Percentiles rank a stretch among this genome's conserved stretches.
Evolutionary conservation across 495 filamentous ascomycete genomes (phyloP).

Genomic region (Tuber borchii): DNA sequence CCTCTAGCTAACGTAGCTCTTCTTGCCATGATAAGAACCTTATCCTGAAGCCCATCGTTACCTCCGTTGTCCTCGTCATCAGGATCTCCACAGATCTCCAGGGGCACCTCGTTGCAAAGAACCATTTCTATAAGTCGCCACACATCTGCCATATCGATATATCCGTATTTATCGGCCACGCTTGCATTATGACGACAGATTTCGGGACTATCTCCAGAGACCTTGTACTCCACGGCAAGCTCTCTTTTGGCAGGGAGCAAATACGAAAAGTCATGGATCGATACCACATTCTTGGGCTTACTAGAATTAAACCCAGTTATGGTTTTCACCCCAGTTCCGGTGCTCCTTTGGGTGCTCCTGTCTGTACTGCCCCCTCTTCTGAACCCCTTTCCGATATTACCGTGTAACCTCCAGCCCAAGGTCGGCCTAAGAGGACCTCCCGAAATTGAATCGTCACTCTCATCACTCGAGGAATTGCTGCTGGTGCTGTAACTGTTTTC

Average conservation of each 20-base stretch:
- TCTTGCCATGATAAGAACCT: slow-evolving; percentile 57
- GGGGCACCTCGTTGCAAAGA: slow-evolving; percentile 64
- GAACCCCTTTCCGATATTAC: slow-evolving; percentile 25
- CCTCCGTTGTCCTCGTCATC: neutral
- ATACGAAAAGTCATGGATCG: slow-evolving; percentile 61
- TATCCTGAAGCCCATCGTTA: slow-evolving; percentile 45
- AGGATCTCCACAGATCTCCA: slow-evolving; percentile 55
- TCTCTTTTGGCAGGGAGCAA: slow-evolving; percentile 68
- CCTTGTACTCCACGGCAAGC: slow-evolving; percentile 69
- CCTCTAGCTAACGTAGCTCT: slow-evolving; percentile 44
- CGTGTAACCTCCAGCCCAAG: slow-evolving; percentile 36
- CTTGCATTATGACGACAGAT: slow-evolving; percentile 77
- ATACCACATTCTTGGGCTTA: slow-evolving; percentile 53
- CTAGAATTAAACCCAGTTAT: slow-evolving; percentile 21
- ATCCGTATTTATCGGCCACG: slow-evolving; percentile 67
- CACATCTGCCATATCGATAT: slow-evolving; percentile 66
- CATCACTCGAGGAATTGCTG: slow-evolving; percentile 36
- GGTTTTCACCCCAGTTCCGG: slow-evolving; percentile 37
- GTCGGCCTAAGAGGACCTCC: slow-evolving; percentile 26
- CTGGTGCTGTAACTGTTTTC: slow-evolving; percentile 42
- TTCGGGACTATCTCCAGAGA: slow-evolving; percentile 71
- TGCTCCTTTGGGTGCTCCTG: slow-evolving; percentile 40
- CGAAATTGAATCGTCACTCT: slow-evolving; percentile 33
- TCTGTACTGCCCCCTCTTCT: slow-evolving; percentile 38
- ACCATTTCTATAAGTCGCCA: slow-evolving; percentile 78